These are phyloP conservation scores for Conticribra weissflogii DNA, from an alignment of 108 stramenopile genomes.

Conservation along the genomic window DNA sequence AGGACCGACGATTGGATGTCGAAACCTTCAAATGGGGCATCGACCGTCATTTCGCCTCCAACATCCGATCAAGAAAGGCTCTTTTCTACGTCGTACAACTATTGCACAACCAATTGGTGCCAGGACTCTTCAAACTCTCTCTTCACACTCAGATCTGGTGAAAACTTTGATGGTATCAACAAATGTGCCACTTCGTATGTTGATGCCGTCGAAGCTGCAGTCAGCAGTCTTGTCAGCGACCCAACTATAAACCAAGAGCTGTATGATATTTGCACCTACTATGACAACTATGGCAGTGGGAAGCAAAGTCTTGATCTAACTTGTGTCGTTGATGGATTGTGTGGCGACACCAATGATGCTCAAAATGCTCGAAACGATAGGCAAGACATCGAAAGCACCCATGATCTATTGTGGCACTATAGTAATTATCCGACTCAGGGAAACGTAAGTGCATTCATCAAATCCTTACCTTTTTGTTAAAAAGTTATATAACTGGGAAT, in stretches of 20 bases:
- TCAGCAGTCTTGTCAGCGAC: neutral
- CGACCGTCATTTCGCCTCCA: neutral
- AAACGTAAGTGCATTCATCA: no score
- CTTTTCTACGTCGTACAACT: constrained; percentile 19
- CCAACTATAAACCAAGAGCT: constrained; percentile 8
- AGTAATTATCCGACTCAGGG: no score
- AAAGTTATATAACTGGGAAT: no score
- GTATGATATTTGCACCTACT: constrained; percentile 1
- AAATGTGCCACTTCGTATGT: constrained; percentile 7
- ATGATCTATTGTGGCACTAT: no score
- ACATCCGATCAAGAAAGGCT: constrained; percentile 5
- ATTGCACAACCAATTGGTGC: constrained; percentile 31
- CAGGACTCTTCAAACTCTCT: constrained; percentile 12
- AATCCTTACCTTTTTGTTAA: no score
- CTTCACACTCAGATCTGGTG: constrained; percentile 5
- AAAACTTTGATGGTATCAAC: constrained; percentile 23
- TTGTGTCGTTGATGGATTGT: constrained; percentile 26
- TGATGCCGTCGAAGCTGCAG: constrained; percentile 9
- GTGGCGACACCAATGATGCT: constrained; percentile 15
- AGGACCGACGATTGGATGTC: no score
- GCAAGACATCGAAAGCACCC: no score
- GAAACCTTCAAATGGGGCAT: neutral
- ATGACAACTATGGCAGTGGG: no score
- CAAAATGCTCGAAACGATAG: no score
- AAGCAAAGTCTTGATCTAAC: no score